Evolutionary conservation across 768 basidiomycete species (phyloP).

Genomic region (Phaeolepiota aurea): DNA sequence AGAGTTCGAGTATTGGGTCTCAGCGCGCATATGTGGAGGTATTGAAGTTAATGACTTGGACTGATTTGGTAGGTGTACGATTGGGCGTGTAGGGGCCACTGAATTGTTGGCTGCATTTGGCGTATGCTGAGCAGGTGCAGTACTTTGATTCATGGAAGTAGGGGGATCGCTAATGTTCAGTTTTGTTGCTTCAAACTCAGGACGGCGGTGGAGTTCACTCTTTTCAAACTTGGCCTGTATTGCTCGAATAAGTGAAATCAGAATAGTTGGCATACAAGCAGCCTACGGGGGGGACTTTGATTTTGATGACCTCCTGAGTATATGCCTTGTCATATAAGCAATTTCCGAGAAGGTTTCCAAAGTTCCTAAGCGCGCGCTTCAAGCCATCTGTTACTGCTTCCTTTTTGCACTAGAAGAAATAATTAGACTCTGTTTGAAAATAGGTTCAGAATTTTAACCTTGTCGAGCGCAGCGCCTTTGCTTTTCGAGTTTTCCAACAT

Average conservation of each 20-base stretch:
- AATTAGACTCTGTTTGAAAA: slow-evolving; percentile 1
- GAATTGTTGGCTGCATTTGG: neutral
- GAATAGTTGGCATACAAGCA: neutral
- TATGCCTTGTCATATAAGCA: slow-evolving; percentile 96
- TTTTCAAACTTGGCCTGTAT: slow-evolving; percentile 65
- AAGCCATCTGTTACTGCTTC: slow-evolving; percentile 94
- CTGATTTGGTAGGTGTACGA: slow-evolving; percentile 13
- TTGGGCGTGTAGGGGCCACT: slow-evolving; percentile 11
- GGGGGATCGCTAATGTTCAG: slow-evolving; percentile 14
- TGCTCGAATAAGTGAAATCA: slow-evolving; percentile 1
- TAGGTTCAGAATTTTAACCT: slow-evolving; percentile 66
- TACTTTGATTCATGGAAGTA: slow-evolving; percentile 5
- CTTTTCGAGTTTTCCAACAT: slow-evolving; percentile 75
- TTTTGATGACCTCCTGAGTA: slow-evolving; percentile 75
- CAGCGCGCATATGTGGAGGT: slow-evolving; percentile 30
- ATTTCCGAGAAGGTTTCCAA: slow-evolving; percentile 92
- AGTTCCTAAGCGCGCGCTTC: slow-evolving; percentile 85
- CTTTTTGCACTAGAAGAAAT: slow-evolving; percentile 76
- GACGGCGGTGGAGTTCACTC: slow-evolving; percentile 57
- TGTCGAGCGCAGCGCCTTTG: slow-evolving; percentile 84
- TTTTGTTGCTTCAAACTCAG: slow-evolving; percentile 53
- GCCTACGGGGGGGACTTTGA: slow-evolving; percentile 75
- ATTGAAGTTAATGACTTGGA: slow-evolving; percentile 21
- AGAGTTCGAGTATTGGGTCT: slow-evolving; percentile 10
- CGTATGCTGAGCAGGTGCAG: slow-evolving; percentile 4